Evolutionary conservation across 306 rosid genomes (phyloP), one percentile per base, ranked within the genome.

Genomic region (Lithocarpus polystachyus): DNA sequence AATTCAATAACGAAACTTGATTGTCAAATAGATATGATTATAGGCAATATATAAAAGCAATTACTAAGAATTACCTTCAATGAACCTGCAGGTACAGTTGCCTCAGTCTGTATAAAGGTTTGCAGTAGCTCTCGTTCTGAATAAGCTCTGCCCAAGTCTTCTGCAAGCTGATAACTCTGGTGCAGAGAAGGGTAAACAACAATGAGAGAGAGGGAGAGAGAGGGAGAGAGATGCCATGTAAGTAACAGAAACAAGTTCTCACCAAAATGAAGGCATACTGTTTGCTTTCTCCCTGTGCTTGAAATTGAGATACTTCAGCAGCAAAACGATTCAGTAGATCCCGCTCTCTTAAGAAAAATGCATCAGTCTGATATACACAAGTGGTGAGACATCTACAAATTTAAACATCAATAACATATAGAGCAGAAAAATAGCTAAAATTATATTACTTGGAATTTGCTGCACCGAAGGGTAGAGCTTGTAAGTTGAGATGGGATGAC

Each of bases 141-240:
- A 86, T 89, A 95, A 87, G 97, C 98, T 92, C 90, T 89, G 65
- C 97, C 93, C 75, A 95, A 86, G 81, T 95, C 98, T 82, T 87
- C 89, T 4, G 99, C 99, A 19, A 94, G 86, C 78, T 88, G 93
- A 84, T 89, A 90, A 84, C 96, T 91, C 98, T 95, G 89, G 60
- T 72, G 59, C 56, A 72, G 29, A 35, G 72, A 89, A 65, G 52
- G 40, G 64, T 68, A 75, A 71, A 68, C 69, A 75, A 78, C 56
- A 72, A 60, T 56, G n/a, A 14, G 68, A 72, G 56, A 68, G 77
- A 52, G 61, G 62, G 31, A 43, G 72, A 52, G 67, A 64, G 73
- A 31, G 62, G 45, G 59, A 68, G 53, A 79, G 43, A 23, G 60
- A 22, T 31, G 64, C 64, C 19, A 20, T 20, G 17, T 20, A 72